Evolutionary conservation across 441 rosid genomes (phyloP), one percentile per base, ranked within the genome.

Genomic region (Croton setiger): DNA sequence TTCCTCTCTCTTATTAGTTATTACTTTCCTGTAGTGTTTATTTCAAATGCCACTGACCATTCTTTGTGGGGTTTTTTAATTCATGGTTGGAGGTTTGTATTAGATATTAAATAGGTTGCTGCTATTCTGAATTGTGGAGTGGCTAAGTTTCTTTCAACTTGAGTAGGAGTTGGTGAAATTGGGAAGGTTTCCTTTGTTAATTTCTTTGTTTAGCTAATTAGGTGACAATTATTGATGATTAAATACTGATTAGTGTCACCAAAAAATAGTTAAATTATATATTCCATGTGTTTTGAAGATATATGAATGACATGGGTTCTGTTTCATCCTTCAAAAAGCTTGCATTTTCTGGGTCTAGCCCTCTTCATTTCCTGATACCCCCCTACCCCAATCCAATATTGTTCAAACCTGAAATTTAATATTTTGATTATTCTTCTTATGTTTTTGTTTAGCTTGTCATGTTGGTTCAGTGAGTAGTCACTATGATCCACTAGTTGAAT

Each of bases 21-120:
- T 5, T 56, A 2, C 37, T 68, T 68, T 68, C 9, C 67, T 55
- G 44, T 68, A 62, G 60, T 75, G 62, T 68, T 74, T 31, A 12
- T 15, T 48, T 18, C 44, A 8, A n/a, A 20, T 48, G 35, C 47
- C 56, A 20, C 43, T 20, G 33, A 31, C 60, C 21, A 54, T 60
- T 44, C 27, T 9, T 0, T 17, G 6, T n/a, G 23, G 8, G 41
- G 43, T 48, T 7, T 33, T 52, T 13, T 13, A 5, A 54, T 17
- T 12, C 8, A 41, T 20, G 58, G 58, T 8, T 20, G n/a, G 21
- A 54, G 52, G 52, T 69, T n/a, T 15, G 15, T 27, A 52, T 57
- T 57, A 57, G n/a, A 57, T 39, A 11, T 6, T 47, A 58, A n/a
- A 27, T 10, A 35, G 44, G 35, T 20, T 18, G 11, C 27, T 63